Evolutionary conservation across 495 filamentous ascomycete genomes (phyloP).

Genomic region (Durotheca rogersii): DNA sequence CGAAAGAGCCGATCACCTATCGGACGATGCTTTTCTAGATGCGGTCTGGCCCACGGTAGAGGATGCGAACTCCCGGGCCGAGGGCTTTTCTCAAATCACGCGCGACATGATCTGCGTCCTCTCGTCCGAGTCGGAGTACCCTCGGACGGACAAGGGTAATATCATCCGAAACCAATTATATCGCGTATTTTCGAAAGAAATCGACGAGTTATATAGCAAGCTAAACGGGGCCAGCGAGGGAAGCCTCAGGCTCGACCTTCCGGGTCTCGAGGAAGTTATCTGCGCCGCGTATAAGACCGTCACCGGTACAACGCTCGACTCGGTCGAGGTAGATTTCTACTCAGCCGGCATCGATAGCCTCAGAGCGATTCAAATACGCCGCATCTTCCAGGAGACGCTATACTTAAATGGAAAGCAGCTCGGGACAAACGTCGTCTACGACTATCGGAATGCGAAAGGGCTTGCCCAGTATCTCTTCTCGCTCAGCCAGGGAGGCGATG

Average conservation of each 20-base stretch:
- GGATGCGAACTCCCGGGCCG: conserved; percentile 49
- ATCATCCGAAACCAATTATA: conserved; percentile 56
- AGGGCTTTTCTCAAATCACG: conserved; percentile 55
- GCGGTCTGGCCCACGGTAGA: conserved; percentile 50
- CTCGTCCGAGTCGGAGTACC: conserved; percentile 41
- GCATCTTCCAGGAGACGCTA: conserved; percentile 48
- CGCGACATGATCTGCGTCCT: conserved; percentile 49
- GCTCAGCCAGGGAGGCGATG: conserved; percentile 28
- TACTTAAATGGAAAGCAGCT: conserved; percentile 35
- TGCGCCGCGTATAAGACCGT: conserved; percentile 39
- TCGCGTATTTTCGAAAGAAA: conserved; percentile 42
- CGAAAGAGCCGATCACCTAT: conserved; percentile 28
- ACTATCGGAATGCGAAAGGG: conserved; percentile 43
- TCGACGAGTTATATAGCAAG: conserved; percentile 47
- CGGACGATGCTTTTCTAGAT: conserved; percentile 43
- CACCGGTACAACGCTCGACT: conserved; percentile 38
- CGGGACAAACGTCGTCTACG: conserved; percentile 50
- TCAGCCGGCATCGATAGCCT: conserved; percentile 57
- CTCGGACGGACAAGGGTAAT: conserved; percentile 57
- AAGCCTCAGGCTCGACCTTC: conserved; percentile 36
- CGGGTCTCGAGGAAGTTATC: conserved; percentile 41
- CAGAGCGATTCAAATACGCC: conserved; percentile 55
- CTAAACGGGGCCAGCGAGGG: conserved; percentile 26
- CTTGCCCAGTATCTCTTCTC: conserved; percentile 46
- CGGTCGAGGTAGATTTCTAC: conserved; percentile 50